A percentile compares a stretch with the other conserved stretches of the same genome.
Evolutionary conservation across 352 stramenopile genomes (phyloP).

Genomic region (Blastocystis sp.): DNA sequence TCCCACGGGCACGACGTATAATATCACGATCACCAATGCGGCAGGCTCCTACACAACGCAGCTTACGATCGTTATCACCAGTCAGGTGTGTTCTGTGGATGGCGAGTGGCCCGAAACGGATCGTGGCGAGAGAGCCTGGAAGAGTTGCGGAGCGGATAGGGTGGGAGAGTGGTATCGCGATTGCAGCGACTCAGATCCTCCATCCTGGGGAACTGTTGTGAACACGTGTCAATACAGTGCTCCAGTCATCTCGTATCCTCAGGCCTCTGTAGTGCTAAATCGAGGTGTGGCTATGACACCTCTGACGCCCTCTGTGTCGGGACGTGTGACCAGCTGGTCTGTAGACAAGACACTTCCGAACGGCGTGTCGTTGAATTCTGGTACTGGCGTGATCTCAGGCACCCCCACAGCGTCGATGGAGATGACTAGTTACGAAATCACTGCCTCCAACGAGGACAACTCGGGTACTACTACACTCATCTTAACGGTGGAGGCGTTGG

Average conservation of each 20-base stretch:
- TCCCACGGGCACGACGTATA: background rate
- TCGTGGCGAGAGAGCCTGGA: slow-evolving; percentile 15
- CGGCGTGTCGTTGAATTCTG: slow-evolving; percentile 17
- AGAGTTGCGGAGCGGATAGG: slow-evolving; percentile 25
- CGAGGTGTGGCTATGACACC: slow-evolving; percentile 23
- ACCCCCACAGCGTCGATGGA: background rate
- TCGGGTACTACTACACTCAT: background rate
- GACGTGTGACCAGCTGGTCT: background rate
- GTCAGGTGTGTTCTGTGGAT: slow-evolving; percentile 3
- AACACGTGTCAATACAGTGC: slow-evolving; percentile 13
- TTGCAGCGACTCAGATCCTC: background rate
- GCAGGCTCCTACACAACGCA: slow-evolving; percentile 2
- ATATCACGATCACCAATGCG: slow-evolving; percentile 24
- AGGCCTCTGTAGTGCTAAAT: background rate
- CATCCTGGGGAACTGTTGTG: slow-evolving; percentile 9
- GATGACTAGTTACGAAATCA: background rate
- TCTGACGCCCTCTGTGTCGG: background rate
- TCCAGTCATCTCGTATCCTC: slow-evolving; percentile 10
- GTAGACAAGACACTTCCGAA: background rate
- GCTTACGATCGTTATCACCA: slow-evolving; percentile 39
- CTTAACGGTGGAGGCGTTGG: slow-evolving; percentile 16
- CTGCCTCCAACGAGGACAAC: slow-evolving; percentile 1
- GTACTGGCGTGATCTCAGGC: slow-evolving; percentile 37
- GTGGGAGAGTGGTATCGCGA: slow-evolving; percentile 5
- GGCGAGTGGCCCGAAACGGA: slow-evolving; percentile 28